These are phyloP conservation scores for Cyclotella atomus DNA, from an alignment of 108 stramenopile genomes.

Conservation along the genomic window DNA sequence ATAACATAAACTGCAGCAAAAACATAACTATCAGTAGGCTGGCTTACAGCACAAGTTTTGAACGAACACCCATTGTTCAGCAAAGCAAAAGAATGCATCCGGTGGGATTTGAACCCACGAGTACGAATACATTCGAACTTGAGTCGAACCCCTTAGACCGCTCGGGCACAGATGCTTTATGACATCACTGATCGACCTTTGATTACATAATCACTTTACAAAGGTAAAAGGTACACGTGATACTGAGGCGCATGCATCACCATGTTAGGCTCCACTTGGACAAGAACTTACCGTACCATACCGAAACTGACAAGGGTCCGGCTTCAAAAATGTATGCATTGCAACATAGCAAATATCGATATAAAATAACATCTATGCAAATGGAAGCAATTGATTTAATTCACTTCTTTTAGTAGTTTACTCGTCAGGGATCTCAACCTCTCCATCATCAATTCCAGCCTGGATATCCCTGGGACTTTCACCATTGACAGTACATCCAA, in stretches of 20 bases:
- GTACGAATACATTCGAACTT: conserved; percentile 70
- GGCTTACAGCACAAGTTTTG: no score
- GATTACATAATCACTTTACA: not conserved
- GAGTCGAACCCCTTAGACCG: conserved; percentile 72
- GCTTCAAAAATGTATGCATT: no score
- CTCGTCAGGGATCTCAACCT: conserved; percentile 92
- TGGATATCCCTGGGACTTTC: conserved; percentile 96
- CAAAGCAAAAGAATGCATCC: no score
- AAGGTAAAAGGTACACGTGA: not conserved
- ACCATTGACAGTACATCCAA: conserved; percentile 99
- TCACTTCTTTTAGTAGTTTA: conserved; percentile 50
- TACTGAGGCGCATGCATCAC: no score
- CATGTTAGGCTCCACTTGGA: no score
- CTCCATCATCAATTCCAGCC: conserved; percentile 89
- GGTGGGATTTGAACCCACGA: conserved; percentile 56
- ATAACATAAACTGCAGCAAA: no score
- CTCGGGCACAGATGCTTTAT: conserved; percentile 60
- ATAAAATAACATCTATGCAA: no score
- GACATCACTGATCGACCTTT: not conserved
- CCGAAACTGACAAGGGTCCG: no score
- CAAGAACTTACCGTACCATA: no score
- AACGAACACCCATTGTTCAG: no score
- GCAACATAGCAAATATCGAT: no score
- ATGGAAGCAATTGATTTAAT: not conserved
- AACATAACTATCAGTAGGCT: no score